Evolutionary conservation across 2,329 filamentous ascomycete species (phyloP).

Genomic region (Fusarium humuli): DNA sequence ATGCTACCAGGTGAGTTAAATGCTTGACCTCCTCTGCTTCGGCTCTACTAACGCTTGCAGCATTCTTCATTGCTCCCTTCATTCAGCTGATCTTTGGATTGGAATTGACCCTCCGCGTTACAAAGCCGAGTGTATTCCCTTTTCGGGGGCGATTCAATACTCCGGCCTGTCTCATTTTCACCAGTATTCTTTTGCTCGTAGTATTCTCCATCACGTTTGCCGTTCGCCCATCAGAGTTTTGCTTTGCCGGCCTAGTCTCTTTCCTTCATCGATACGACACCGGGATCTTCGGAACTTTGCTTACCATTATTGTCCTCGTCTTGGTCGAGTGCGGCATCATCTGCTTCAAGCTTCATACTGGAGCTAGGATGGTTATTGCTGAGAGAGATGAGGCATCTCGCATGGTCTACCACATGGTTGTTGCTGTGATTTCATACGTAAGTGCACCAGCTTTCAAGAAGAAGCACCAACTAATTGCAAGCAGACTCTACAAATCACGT

Average conservation of each 20-base stretch:
- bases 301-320: conserved; percentile 62
- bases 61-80: conserved; percentile 74
- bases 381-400: conserved; percentile 73
- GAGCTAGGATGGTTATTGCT: conserved; percentile 64
- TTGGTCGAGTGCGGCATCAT: conserved; percentile 64
- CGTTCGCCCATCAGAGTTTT: conserved; percentile 67
- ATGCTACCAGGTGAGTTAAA: conserved; percentile 67
- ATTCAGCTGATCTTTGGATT: conserved; percentile 74
- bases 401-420: conserved; percentile 75
- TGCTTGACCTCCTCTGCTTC: neutral
- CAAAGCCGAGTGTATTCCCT: conserved; percentile 67
- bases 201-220: conserved; percentile 70
- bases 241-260: conserved; percentile 76
- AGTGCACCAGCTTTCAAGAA: conserved; percentile 44
- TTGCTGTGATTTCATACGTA: conserved; percentile 69
- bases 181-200: conserved; percentile 63
- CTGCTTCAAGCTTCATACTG: conserved; percentile 67
- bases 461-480: conserved; percentile 47
- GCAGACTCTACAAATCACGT: conserved; percentile 71
- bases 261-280: conserved; percentile 71
- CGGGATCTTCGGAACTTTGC: conserved; percentile 66
- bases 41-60: conserved; percentile 50
- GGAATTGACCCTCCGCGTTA: conserved; percentile 68
- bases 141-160: conserved; percentile 70
- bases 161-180: conserved; percentile 64